Conservation (phyloP, 1,284 basidiomycete species). For the Tausonia pullulans region DNA sequence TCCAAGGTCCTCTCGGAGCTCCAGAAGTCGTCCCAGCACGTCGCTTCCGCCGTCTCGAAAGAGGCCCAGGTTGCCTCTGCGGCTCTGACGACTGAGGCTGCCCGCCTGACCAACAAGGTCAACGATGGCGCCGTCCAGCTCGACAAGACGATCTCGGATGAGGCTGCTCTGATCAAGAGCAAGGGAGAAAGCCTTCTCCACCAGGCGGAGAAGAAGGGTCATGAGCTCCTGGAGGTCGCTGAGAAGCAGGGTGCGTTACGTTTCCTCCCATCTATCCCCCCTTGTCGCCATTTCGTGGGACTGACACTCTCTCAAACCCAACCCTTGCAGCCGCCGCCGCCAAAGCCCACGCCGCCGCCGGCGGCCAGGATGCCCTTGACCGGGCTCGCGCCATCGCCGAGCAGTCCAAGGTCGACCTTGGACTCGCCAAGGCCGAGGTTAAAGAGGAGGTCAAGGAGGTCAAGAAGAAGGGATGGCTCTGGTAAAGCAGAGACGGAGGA, state of each 20-base stretch:
- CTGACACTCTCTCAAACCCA: neutral
- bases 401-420: slow-evolving; percentile 14
- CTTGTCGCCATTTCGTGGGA: neutral
- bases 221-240: neutral
- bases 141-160: neutral
- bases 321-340: neutral
- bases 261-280: neutral
- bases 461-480: slow-evolving; percentile 22
- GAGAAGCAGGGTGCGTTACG: too few relatives aligned
- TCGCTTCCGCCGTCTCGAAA: neutral
- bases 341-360: slow-evolving; percentile 1
- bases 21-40: neutral
- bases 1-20: neutral
- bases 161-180: neutral
- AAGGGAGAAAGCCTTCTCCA: neutral
- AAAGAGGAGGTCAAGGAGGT: slow-evolving; percentile 19
- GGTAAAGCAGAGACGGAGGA: neutral
- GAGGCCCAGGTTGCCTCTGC: slow-evolving; percentile 1
- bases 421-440: slow-evolving; percentile 19
- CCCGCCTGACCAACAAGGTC: slow-evolving; percentile 1
- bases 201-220: neutral
- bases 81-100: neutral
- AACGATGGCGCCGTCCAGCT: slow-evolving; percentile 1
- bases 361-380: slow-evolving; percentile 5
- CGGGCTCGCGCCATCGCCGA: slow-evolving; percentile 7